Evolutionary conservation across 2,329 filamentous ascomycete genomes (phyloP).

Genomic region (Kalmusia sp.): DNA sequence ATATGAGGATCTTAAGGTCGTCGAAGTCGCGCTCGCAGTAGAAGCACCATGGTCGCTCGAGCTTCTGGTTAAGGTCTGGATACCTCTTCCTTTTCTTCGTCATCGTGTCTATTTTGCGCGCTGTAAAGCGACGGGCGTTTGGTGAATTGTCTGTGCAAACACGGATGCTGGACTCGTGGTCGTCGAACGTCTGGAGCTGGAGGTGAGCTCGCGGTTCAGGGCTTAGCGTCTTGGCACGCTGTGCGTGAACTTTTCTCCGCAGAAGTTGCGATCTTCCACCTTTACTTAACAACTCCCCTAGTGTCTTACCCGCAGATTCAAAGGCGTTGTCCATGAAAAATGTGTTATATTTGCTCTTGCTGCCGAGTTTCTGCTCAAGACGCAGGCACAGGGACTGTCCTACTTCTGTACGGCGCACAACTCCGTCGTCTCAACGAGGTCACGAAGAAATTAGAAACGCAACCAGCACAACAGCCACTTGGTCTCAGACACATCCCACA

Average conservation of each 20-base stretch:
- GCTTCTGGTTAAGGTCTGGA: slow-evolving; percentile 85
- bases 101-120: slow-evolving; percentile 23
- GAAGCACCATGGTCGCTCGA: slow-evolving; percentile 93
- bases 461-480: slow-evolving; percentile 56
- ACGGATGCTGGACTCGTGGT: not conserved
- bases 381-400: not conserved
- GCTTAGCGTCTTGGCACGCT: slow-evolving; percentile 26
- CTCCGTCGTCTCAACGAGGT: too few relatives aligned
- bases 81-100: slow-evolving; percentile 86
- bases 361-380: too few relatives aligned
- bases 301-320: too few relatives aligned
- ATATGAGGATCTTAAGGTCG: slow-evolving; percentile 94
- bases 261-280: not conserved
- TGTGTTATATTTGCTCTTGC: too few relatives aligned
- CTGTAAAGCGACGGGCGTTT: not conserved
- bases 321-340: too few relatives aligned
- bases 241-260: slow-evolving; percentile 25
- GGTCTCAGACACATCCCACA: slow-evolving; percentile 49
- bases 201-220: slow-evolving; percentile 19
- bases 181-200: slow-evolving; percentile 13
- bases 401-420: not conserved
- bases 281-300: not conserved
- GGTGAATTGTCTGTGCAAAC: not conserved
- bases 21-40: slow-evolving; percentile 99
- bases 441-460: slow-evolving; percentile 18